These are phyloP conservation scores for Coleophoma eucalyptorum DNA, from an alignment of 2,329 filamentous ascomycete species.

Conservation along the genomic window DNA sequence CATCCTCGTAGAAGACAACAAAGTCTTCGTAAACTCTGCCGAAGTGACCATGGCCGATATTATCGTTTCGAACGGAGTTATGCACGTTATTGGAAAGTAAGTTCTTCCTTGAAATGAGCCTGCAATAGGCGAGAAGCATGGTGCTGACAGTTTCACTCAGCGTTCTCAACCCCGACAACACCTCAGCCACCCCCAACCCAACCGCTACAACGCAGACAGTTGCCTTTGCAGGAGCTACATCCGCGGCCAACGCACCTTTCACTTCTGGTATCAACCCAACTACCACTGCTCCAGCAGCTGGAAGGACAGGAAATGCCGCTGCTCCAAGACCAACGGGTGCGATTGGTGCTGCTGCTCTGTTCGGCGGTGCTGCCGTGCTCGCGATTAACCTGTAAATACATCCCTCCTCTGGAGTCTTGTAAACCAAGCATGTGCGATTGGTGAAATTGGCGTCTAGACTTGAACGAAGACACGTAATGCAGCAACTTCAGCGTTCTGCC, in stretches of 20 bases:
- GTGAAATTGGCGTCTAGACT: no score
- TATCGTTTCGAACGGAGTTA: conserved; percentile 27
- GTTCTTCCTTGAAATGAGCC: not conserved
- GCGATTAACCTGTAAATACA: not conserved
- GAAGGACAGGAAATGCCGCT: not conserved
- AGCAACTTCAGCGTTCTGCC: no score
- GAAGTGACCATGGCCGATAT: conserved; percentile 29
- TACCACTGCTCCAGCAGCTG: not conserved
- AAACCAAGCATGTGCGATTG: no score
- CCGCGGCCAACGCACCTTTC: not conserved
- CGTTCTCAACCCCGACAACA: conserved; percentile 11
- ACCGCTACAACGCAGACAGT: conserved; percentile 6
- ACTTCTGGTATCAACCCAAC: not conserved
- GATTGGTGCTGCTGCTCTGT: not conserved
- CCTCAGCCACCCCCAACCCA: conserved; percentile 6
- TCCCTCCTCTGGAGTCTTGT: no score
- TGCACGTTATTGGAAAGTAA: conserved; percentile 29
- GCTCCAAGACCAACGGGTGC: not conserved
- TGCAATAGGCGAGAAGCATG: not conserved
- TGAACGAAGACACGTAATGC: no score
- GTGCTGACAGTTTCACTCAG: not conserved
- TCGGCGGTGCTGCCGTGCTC: not conserved
- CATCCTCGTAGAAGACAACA: conserved; percentile 24
- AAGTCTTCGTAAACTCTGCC: conserved; percentile 33
- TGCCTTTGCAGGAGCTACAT: conserved; percentile 2